Evolutionary conservation across 73 alveolate species (phyloP).

Genomic region (Paramecium sexaurelia): DNA sequence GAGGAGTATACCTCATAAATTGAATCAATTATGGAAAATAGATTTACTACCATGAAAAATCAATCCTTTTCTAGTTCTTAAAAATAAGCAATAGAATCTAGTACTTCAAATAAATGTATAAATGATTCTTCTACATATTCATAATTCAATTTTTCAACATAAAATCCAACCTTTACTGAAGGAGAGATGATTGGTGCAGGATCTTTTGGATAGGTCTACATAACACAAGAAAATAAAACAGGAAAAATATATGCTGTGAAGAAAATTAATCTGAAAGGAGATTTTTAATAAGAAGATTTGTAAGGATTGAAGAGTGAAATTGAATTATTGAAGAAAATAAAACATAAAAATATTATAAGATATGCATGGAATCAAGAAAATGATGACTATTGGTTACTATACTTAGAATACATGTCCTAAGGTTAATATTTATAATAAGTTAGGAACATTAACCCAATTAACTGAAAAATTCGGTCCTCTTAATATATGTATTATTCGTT

Average conservation of each 20-base stretch:
- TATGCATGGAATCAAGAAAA: neutral
- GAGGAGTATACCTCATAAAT: neutral
- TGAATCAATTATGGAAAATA: neutral
- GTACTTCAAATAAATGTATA: neutral
- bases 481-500: constrained; percentile 1
- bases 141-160: neutral
- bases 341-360: constrained; percentile 51
- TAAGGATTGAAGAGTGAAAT: constrained; percentile 39
- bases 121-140: neutral
- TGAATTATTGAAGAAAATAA: constrained; percentile 5
- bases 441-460: constrained; percentile 56
- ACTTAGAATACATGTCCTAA: constrained; percentile 59
- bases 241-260: constrained; percentile 67
- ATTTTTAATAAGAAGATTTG: constrained; percentile 50
- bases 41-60: neutral
- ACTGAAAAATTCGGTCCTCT: constrained; percentile 60
- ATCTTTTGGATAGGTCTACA: constrained; percentile 59
- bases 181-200: constrained; percentile 68
- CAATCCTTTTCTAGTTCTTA: neutral
- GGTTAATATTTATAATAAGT: neutral
- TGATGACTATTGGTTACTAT: constrained; percentile 26
- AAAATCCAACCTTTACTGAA: constrained; percentile 30
- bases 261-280: constrained; percentile 38
- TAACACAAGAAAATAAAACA: constrained; percentile 51
- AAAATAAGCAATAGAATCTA: neutral